Evolutionary conservation across 2,329 filamentous ascomycete species (phyloP).

Genomic region (Coniochaeta hoffmannii): DNA sequence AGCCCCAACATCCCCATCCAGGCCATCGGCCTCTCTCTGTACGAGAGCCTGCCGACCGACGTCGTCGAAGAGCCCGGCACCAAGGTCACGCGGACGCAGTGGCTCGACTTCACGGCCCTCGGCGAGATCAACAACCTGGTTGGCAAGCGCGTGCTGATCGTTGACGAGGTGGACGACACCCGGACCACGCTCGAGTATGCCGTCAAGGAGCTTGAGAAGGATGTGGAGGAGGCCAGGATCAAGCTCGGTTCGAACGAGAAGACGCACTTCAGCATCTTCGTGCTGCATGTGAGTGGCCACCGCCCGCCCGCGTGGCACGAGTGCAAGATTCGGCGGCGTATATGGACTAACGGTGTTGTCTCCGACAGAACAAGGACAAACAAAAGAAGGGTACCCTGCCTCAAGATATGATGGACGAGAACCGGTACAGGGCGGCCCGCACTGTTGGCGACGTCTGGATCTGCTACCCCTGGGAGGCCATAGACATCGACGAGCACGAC

Average conservation of each 20-base stretch:
- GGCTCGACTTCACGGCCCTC: conserved; percentile 83
- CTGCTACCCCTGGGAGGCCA: conserved; percentile 97
- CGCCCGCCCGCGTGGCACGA: not conserved
- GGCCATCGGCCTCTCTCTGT: conserved; percentile 94
- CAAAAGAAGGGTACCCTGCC: conserved; percentile 84
- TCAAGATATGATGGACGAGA: conserved; percentile 62
- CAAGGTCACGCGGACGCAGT: conserved; percentile 95
- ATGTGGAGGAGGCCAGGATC: conserved; percentile 74
- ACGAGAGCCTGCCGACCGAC: conserved; percentile 66
- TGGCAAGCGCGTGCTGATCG: conserved; percentile 85
- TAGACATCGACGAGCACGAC: conserved; percentile 90
- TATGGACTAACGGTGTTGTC: not conserved
- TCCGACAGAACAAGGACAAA: conserved; percentile 86
- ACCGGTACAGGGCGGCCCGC: conserved; percentile 74
- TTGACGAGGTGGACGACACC: conserved; percentile 94
- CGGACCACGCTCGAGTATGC: conserved; percentile 91
- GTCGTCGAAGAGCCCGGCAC: conserved; percentile 74
- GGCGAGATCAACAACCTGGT: conserved; percentile 81
- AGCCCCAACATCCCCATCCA: conserved; percentile 96
- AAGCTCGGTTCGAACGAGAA: conserved; percentile 59
- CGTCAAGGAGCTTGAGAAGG: conserved; percentile 88
- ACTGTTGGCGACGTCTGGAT: conserved; percentile 97
- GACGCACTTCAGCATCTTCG: conserved; percentile 91
- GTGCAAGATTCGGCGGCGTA: not conserved
- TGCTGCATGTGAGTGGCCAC: conserved; percentile 66